Base-by-base conservation (phyloP, 2,329 filamentous ascomycete species). In the Colletotrichum sp. region DNA sequence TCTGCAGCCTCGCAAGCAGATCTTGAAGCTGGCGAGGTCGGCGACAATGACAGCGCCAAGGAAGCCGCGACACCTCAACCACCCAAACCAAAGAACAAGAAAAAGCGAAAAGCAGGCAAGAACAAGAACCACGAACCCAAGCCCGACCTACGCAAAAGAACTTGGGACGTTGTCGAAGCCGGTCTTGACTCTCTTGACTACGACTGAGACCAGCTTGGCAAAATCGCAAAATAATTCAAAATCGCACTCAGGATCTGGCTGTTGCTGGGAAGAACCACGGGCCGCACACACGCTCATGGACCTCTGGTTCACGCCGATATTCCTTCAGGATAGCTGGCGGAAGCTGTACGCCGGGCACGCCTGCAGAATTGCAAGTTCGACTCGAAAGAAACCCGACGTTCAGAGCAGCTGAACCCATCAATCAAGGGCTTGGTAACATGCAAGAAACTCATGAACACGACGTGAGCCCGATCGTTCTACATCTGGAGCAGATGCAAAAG, bases 111-210 rank as follows among this genome's bases (percentile, higher is more conserved):
- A 74, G 83, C 81, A 9, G 79, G 79, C 12, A 87, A 84, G 66
- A 84, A 83, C 15, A 84, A 80, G 13, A 85, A 84, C 61, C 82
- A 84, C 52, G 85, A 88, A 73, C 87, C 88, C 4, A 92, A 92
- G 79, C 90, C 90, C 2, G 92, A 93, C 79, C 80, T 93, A 77
- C 88, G 92, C 64, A 93, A 93, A 84, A 88, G 92, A 55, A 93
- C 92, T 1, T 93, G 92, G 92, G 92, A 93, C 78, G 86, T 92
- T 22, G 92, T 93, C 8, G 92, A 92, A 71, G 86, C 86, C 65
- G 92, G 91, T 10, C 84, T 93, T 71, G 90, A 90, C 73, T 88
- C 87, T 58, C 85, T 93, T 25, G 88, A 93, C 79, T 93, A 93
- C 77, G 92, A 91, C 76, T 87, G 75, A 77, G 15, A 25, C 25